Evolutionary conservation across 345 rosid genomes (phyloP), one percentile per base, ranked within the genome.

Genomic region (Turnera subulata): DNA sequence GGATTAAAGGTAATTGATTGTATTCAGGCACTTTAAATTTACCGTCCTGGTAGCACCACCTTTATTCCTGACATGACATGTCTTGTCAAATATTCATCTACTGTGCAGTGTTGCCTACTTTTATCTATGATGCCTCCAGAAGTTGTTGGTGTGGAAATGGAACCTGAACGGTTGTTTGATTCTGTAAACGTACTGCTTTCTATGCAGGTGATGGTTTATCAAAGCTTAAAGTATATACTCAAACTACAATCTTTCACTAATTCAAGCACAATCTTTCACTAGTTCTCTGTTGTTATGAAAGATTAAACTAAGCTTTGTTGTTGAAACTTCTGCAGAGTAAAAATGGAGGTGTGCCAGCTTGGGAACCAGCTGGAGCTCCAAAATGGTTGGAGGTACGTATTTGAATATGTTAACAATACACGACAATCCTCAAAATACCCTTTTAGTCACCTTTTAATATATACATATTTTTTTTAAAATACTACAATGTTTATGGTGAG

Each of bases 51-150:
- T 29, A 29, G 35, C 35, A 29, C 35, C 35, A 3, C 35, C 4
- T 29, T 29, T 3, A 29, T 29, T 29, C 4, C 8, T 8, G 35
- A n/a, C n/a, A n/a, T n/a, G n/a, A n/a, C n/a, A 3, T 29, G 35
- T 29, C n/a, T n/a, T n/a, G n/a, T 29, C 5, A 29, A 29, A 29
- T 8, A 29, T 29, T 17, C 35, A 1, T 8, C 23, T 19, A 35
- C n/a, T n/a, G n/a, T 69, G 24, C 76, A 84, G 85, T 85, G 93
- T 52, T 78, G 87, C 63, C 71, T 88, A 0, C 62, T 81, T 37
- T 77, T 85, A 39, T 80, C 96, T 6, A 70, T 68, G 79, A 74
- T 88, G 88, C 82, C 92, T 50, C 73, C 84, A 7, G 80, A 81
- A 25, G 69, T 81, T 46, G 85, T 85, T 52, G 96, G 96, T 18